Evolutionary conservation across 257 asterid species (phyloP), one percentile per base, ranked within the genome.

Genomic region (Leptodermis oblonga): DNA sequence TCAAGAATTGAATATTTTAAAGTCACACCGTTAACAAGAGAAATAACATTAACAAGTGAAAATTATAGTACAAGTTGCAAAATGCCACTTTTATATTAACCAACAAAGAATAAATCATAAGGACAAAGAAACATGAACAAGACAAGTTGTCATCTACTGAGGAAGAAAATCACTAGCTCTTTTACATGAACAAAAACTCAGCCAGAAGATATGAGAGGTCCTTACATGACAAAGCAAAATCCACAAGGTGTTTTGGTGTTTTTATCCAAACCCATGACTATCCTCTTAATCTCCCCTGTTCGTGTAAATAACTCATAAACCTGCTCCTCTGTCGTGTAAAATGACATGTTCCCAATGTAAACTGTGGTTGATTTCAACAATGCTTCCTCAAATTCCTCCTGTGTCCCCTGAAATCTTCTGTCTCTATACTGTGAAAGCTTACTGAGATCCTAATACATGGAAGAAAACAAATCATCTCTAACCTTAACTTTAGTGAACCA

Each of bases 241-340:
- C 98, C 98, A 76, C 97, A 92, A 11, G 98, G 97, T 41, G 98
- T 92, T 81, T 90, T 92, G 49, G 75, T 77, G 74, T 92, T 92
- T 83, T 92, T 92, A 74, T 92, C 98, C 85, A 92, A 83, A 67
- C 98, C 98, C 98, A 92, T 90, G 77, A 82, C 77, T 59, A 92
- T 90, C 92, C 90, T 90, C 70, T 87, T 92, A 59, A 92, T 80
- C 88, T 92, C 98, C 49, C 98, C n/a, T n/a, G n/a, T n/a, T n/a
- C n/a, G n/a, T n/a, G n/a, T n/a, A n/a, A n/a, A n/a, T n/a, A n/a
- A n/a, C 98, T 92, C 98, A 34, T 88, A 92, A 62, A 90, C 92
- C 78, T 92, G 98, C 87, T 92, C 98, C 84, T 92, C 98, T 5
- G 98, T 92, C 1, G 98, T 87, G 66, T 92, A 92, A 78, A 92